These are phyloP conservation scores for Capsicum pubescens DNA, from an alignment of 257 asterid genomes.

Conservation along the genomic window DNA sequence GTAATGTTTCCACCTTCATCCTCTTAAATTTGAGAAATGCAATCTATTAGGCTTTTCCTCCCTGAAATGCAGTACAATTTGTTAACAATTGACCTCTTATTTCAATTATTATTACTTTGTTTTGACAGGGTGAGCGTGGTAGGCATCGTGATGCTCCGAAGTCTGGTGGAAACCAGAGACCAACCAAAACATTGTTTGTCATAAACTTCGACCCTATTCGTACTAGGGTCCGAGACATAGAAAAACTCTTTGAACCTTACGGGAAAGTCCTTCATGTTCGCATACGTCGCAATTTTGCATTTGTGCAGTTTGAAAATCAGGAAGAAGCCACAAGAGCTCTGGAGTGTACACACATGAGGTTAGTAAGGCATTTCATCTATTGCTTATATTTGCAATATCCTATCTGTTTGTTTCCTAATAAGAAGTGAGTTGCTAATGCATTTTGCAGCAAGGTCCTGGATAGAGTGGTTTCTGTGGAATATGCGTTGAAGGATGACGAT, in stretches of 20 bases:
- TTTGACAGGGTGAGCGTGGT: conserved; percentile 85
- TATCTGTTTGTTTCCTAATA: not conserved
- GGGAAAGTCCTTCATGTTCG: conserved; percentile 87
- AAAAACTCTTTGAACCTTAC: conserved; percentile 84
- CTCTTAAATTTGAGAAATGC: not conserved
- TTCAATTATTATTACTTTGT: conserved; percentile 36
- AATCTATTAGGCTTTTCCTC: not conserved
- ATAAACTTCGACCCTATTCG: conserved; percentile 87
- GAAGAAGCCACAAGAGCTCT: conserved; percentile 91
- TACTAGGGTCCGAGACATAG: conserved; percentile 71
- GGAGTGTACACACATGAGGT: conserved; percentile 96
- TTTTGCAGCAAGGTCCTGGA: conserved; percentile 78
- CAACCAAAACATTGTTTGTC: conserved; percentile 84
- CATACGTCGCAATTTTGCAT: conserved; percentile 85
- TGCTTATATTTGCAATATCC: conserved; percentile 11
- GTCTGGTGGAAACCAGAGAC: conserved; percentile 68
- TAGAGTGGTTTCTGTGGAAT: conserved; percentile 92
- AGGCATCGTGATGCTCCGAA: conserved; percentile 69
- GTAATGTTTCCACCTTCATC: conserved; percentile 36
- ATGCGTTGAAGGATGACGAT: conserved; percentile 87
- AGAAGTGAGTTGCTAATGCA: not conserved
- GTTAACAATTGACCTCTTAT: not conserved
- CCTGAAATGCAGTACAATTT: not conserved
- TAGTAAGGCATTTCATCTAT: conserved; percentile 1
- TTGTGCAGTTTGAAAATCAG: conserved; percentile 90